Evolutionary conservation across 345 rosid species (phyloP), one percentile per base, ranked within the genome.

Genomic region (Cardiospermum halicacabum): DNA sequence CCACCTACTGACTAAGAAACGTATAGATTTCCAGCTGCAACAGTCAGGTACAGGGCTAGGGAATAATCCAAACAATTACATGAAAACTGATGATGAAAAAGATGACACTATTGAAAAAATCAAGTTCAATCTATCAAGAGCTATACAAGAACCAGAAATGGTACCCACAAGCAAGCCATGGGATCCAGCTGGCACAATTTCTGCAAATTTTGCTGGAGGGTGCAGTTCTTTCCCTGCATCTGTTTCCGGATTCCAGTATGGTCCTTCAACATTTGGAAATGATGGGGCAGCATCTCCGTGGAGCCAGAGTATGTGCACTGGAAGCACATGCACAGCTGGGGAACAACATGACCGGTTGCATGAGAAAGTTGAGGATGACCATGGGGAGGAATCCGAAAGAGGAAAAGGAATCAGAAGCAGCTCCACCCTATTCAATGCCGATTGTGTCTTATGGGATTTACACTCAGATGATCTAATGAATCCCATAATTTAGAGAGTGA

Each of bases 1-100:
- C 58, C 97, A 87, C 80, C 91, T 91, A 69, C 96, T 94, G 60
- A 87, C 96, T 53, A 94, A 89, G 88, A 94, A 87, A 69, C 83
- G 88, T 24, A 82, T 91, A 18, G 89, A 89, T 72, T 86, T 83
- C 79, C 92, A 91, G 75, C 81, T 81, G 64, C 81, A 85, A 53
- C 84, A 77, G 66, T 66, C 83, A 11, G 68, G 64, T 31, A 66
- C 66, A 11, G 73, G 78, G 59, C 68, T 64, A 11, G 73, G 78
- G 59, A 81, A 69, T 55, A 60, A 68, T 30, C 7, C 81, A 7
- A 57, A 73, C 40, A 75, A 83, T 66, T 79, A 65, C 70, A 55
- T 70, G 18, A 84, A 73, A 70, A 77, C 69, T 27, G 82, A 78
- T 27, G 82, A 78, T 9, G 83, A 75, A 58, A 81, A 79, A 55